Evolutionary conservation across 139 green algal species (phyloP).

Genomic region (Microglena sp.): DNA sequence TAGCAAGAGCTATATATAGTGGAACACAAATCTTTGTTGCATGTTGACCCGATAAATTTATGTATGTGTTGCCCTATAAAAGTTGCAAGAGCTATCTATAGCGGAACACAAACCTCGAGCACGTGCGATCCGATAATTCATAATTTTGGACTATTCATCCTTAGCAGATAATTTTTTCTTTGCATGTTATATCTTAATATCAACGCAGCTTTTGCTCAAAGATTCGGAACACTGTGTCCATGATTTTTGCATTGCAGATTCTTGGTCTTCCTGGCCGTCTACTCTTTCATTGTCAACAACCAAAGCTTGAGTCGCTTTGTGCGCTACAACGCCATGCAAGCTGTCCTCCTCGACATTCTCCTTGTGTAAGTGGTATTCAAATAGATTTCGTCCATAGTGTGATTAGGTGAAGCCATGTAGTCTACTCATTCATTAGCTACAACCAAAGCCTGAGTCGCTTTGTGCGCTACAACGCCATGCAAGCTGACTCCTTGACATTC

Average conservation of each 20-base stretch:
- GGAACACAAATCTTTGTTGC: too few relatives aligned
- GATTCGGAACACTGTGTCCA: too few relatives aligned
- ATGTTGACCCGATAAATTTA: too few relatives aligned
- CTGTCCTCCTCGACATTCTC: slow-evolving; percentile 73
- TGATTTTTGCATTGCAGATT: slow-evolving; percentile 25
- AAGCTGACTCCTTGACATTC: slow-evolving; percentile 74
- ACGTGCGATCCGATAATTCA: not conserved
- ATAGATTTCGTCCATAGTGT: not conserved
- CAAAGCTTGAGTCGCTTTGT: slow-evolving; percentile 51
- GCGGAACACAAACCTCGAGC: not conserved
- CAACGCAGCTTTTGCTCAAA: too few relatives aligned
- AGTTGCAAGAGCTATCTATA: too few relatives aligned
- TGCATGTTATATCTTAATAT: too few relatives aligned
- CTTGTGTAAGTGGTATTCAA: slow-evolving; percentile 50
- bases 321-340: slow-evolving; percentile 74
- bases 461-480: not conserved
- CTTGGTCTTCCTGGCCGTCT: slow-evolving; percentile 37
- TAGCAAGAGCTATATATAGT: too few relatives aligned
- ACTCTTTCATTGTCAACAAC: slow-evolving; percentile 52
- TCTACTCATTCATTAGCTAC: not conserved
- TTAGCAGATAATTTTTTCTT: slow-evolving; percentile 44
- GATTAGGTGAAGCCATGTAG: too few relatives aligned
- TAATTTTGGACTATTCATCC: not conserved
- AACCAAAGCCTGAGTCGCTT: not conserved
- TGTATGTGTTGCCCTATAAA: too few relatives aligned